Percentiles rank a stretch among this genome's conserved stretches.
Conservation (phyloP, 2,329 filamentous ascomycete genomes). For the Botryotinia convoluta region DNA sequence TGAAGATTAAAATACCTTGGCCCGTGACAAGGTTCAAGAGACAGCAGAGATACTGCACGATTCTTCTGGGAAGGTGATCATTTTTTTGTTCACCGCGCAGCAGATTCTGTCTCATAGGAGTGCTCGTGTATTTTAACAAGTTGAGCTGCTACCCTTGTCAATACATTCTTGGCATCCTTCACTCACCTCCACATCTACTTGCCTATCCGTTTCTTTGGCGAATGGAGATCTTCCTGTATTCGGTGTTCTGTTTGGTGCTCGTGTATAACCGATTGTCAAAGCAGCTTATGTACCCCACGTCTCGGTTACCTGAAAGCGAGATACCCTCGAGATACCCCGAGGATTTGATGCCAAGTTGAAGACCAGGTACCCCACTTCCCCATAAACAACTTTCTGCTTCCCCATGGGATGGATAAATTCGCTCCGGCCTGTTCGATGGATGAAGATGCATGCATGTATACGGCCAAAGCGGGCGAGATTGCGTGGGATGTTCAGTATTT, state of each 20-base stretch:
- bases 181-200: background rate
- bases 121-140: background rate
- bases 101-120: background rate
- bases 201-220: background rate
- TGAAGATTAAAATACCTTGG: background rate
- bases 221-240: background rate
- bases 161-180: background rate
- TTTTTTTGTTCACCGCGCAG: background rate
- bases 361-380: slow-evolving; percentile 17
- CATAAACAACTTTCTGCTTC: slow-evolving; percentile 3
- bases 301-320: slow-evolving; percentile 1
- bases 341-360: slow-evolving; percentile 11
- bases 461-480: background rate
- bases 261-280: background rate
- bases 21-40: background rate
- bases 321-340: slow-evolving; percentile 21
- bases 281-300: slow-evolving; percentile 1
- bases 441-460: slow-evolving; percentile 5
- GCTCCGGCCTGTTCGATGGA: background rate
- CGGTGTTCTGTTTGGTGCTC: background rate
- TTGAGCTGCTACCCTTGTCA: background rate
- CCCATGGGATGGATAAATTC: slow-evolving; percentile 19
- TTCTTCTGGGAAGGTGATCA: background rate
- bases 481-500: background rate
- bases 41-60: background rate